Evolutionary conservation across 441 rosid species (phyloP), one percentile per base, ranked within the genome.

Genomic region (Syzygium syzygioides): DNA sequence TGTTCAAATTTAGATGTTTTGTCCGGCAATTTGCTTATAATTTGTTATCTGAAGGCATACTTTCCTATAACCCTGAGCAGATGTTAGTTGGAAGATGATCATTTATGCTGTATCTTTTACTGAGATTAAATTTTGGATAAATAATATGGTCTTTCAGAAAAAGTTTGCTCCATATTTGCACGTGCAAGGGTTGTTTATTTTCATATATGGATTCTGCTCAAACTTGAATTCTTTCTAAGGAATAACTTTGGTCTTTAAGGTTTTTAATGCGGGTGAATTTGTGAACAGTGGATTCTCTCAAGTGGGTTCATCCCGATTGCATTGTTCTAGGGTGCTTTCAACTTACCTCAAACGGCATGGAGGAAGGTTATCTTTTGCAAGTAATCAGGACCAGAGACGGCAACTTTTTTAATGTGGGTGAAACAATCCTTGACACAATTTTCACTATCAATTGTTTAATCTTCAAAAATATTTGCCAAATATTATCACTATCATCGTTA

Each of bases 241-340:
- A 57, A 85, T 85, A 85, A 55, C 10, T 30, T 55, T 20, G 64
- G 86, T 28, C 50, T 55, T 85, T 85, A 30, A 55, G 45, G 86
- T 85, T 30, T 10, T 11, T 71, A 45, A 45, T 45, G 48, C 0
- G 48, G 48, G 48, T 45, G 48, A 45, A 45, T 45, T 45, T 45
- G 48, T 45, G 48, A 45, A 45, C 97, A 97, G 99, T 98, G 94
- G 99, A 98, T 95, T 94, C 96, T 90, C 93, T 98, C 92, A 93
- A 88, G 92, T 98, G 99, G 99, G 91, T 98, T 83, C 96, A 95
- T 79, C 91, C 50, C 71, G 96, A 95, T 93, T 94, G 96, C 91
- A 94, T 98, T 55, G 79, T 98, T 84, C 87, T 98, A 5, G 99
- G 99, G 86, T 94, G 98, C 94, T 94, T 92, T 90, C 94, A 94